A percentile compares a stretch with the other conserved stretches of the same genome.
Conservation (phyloP, 768 basidiomycete species). For the Suillus tomentosus region DNA sequence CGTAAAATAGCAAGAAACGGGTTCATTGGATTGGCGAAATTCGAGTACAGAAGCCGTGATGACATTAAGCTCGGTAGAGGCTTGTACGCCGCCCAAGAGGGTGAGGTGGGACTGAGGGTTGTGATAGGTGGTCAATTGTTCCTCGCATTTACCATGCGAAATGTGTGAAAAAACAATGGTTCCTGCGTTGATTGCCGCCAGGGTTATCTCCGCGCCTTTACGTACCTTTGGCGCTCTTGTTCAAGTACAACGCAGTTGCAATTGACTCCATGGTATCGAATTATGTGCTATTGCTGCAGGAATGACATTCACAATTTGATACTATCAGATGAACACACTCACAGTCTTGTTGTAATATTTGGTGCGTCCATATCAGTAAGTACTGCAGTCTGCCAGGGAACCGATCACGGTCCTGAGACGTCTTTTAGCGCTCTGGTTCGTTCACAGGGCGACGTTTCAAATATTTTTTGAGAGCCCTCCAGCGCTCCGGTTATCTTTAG, state of each 20-base stretch:
- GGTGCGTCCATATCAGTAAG: no score
- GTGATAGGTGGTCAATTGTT: conserved; percentile 52
- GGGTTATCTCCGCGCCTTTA: conserved; percentile 35
- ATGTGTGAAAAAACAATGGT: conserved; percentile 34
- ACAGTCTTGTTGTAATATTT: background rate
- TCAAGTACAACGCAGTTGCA: background rate
- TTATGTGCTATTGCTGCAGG: background rate
- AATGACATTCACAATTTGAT: background rate
- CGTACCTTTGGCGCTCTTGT: background rate
- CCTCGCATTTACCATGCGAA: conserved; percentile 33
- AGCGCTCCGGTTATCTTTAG: conserved; percentile 1
- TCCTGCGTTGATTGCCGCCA: conserved; percentile 50
- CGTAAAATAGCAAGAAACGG: conserved; percentile 19
- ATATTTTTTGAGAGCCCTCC: background rate
- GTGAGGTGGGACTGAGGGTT: conserved; percentile 34
- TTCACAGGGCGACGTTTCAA: background rate
- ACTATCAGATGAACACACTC: background rate
- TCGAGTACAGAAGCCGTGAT: conserved; percentile 47
- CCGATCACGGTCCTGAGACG: no score
- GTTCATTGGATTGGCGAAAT: conserved; percentile 73
- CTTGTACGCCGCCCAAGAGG: conserved; percentile 43
- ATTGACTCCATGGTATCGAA: no score
- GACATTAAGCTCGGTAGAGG: conserved; percentile 9
- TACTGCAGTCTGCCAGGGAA: no score
- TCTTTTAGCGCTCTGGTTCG: background rate